Percentiles rank a stretch among this genome's conserved stretches.
Evolutionary conservation across 495 filamentous ascomycete genomes (phyloP).

Genomic region (Ramalina peruviana): DNA sequence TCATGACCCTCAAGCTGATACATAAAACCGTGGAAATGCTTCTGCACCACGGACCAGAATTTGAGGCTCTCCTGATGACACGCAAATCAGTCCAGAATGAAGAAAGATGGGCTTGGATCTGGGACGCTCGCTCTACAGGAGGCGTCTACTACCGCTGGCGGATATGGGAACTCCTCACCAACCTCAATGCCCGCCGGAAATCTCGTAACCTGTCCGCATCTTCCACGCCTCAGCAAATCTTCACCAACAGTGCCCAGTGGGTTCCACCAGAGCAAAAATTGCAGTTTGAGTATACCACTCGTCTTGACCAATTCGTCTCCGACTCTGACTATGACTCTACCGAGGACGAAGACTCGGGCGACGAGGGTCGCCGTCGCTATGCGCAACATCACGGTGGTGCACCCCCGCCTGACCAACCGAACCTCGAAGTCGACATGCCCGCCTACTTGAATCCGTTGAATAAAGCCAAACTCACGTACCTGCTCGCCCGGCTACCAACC

Average conservation of each 20-base stretch:
- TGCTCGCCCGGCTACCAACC: constrained; percentile 69
- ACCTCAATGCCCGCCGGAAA: constrained; percentile 14
- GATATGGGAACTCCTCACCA: constrained; percentile 67
- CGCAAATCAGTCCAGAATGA: constrained; percentile 64
- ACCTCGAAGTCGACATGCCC: constrained; percentile 41
- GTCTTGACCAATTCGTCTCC: constrained; percentile 61
- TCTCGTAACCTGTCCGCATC: constrained; percentile 13
- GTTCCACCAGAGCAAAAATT: constrained; percentile 49
- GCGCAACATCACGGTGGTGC: constrained; percentile 27
- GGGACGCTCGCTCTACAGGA: constrained; percentile 66
- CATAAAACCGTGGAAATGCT: constrained; percentile 76
- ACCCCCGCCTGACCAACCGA: constrained; percentile 31
- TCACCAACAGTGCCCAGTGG: constrained; percentile 61
- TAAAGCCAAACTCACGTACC: constrained; percentile 67
- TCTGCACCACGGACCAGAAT: constrained; percentile 67
- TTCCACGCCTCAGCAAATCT: constrained; percentile 29
- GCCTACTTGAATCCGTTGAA: constrained; percentile 72
- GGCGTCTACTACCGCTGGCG: constrained; percentile 87
- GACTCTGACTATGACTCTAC: constrained; percentile 77
- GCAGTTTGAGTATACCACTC: constrained; percentile 61
- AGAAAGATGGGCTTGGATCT: constrained; percentile 89
- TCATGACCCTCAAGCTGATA: constrained; percentile 69
- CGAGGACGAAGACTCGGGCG: constrained; percentile 75
- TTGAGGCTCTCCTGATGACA: constrained; percentile 87
- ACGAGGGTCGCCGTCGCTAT: constrained; percentile 49